A percentile compares a stretch with the other conserved stretches of the same genome.
phyloP scores from a whole-genome alignment of 2,329 filamentous ascomycete species.

The Leptoxyphium fumago region DNA sequence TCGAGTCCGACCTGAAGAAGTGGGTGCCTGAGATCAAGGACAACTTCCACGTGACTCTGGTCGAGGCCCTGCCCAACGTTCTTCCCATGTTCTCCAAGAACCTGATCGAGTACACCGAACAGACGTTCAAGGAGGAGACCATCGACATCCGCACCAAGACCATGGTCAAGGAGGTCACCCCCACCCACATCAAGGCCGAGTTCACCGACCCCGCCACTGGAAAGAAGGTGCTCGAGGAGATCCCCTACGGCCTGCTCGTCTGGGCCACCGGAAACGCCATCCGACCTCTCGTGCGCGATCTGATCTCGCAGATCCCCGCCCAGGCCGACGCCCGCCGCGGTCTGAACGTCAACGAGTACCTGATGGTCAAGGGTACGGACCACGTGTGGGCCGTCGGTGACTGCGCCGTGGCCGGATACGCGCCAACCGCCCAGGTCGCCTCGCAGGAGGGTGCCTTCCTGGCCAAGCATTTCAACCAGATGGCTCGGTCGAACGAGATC shows the following conservation, averaged over 20 bases:
- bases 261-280: constrained; percentile 97
- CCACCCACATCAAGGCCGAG: constrained; percentile 85
- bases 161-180: constrained; percentile 94
- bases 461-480: constrained; percentile 92
- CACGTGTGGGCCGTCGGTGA: constrained; percentile 98
- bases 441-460: constrained; percentile 92
- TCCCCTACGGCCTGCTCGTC: constrained; percentile 90
- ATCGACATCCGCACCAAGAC: constrained; percentile 97
- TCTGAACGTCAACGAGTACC: constrained; percentile 94
- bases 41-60: constrained; percentile 92
- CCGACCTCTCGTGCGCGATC: constrained; percentile 75
- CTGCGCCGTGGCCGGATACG: constrained; percentile 94
- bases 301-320: constrained; percentile 82
- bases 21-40: constrained; percentile 91
- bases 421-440: constrained; percentile 92
- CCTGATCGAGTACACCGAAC: constrained; percentile 97
- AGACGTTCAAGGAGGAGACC: constrained; percentile 96
- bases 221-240: constrained; percentile 62
- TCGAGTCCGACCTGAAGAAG: constrained; percentile 95
- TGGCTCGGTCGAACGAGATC: constrained; percentile 82
- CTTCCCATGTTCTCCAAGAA: constrained; percentile 98
- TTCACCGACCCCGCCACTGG: constrained; percentile 60
- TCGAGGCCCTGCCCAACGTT: constrained; percentile 88
- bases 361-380: constrained; percentile 91
- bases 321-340: constrained; percentile 92